These are phyloP conservation scores for Barbarea vulgaris DNA, from an alignment of 345 rosid species.

Conservation along the genomic window DNA sequence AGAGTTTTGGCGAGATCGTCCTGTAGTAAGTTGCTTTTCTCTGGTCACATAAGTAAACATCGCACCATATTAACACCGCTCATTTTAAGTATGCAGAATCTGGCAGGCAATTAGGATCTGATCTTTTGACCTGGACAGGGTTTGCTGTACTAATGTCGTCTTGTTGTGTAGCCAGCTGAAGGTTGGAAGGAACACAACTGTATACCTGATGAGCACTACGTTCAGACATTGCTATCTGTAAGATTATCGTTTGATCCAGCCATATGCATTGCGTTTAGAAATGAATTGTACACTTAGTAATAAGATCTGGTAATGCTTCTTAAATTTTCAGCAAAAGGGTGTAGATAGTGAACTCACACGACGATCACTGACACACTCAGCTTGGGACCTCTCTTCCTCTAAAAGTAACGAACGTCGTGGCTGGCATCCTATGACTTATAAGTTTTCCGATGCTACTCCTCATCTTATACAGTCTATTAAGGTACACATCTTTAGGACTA, in stretches of 20 bases:
- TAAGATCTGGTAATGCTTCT: slow-evolving; percentile 18
- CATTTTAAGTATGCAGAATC: neutral
- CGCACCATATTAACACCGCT: neutral
- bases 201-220: slow-evolving; percentile 97
- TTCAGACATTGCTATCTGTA: slow-evolving; percentile 90
- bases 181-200: slow-evolving; percentile 87
- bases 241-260: slow-evolving; percentile 41
- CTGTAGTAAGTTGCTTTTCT: slow-evolving; percentile 61
- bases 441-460: slow-evolving; percentile 82
- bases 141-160: slow-evolving; percentile 25
- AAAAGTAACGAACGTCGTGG: slow-evolving; percentile 80
- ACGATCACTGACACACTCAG: slow-evolving; percentile 78
- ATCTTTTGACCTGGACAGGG: neutral
- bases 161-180: slow-evolving; percentile 69
- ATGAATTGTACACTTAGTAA: neutral
- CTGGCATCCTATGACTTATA: slow-evolving; percentile 90
- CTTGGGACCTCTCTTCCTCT: slow-evolving; percentile 84
- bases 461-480: slow-evolving; percentile 69
- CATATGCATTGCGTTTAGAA: neutral
- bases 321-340: slow-evolving; percentile 68
- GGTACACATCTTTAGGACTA: slow-evolving; percentile 60
- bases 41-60: slow-evolving; percentile 1
- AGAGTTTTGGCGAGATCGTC: slow-evolving; percentile 91
- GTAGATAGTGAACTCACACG: slow-evolving; percentile 75
- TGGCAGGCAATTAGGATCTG: neutral